Evolutionary conservation across 2,329 filamentous ascomycete genomes (phyloP).

Genomic region (Ceratocystis cubensis): DNA sequence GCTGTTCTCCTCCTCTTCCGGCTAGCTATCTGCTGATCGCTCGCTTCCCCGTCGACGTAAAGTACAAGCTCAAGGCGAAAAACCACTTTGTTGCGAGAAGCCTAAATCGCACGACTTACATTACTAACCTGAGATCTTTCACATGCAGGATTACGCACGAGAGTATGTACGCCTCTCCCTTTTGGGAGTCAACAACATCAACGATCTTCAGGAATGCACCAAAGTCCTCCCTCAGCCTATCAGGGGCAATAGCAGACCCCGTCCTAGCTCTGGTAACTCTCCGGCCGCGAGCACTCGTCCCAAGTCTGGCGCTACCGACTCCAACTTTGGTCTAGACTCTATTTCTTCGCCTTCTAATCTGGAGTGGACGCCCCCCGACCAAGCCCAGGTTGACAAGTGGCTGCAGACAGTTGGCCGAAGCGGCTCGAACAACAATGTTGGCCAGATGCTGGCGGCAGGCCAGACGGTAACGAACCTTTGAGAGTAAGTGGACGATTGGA

Average conservation of each 20-base stretch:
- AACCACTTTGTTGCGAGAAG: neutral
- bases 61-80: neutral
- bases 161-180: constrained; percentile 43
- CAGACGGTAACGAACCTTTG: neutral
- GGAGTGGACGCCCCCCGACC: constrained; percentile 21
- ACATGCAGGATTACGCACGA: constrained; percentile 34
- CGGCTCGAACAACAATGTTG: neutral
- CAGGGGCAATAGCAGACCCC: neutral
- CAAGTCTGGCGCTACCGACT: constrained; percentile 17
- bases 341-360: neutral
- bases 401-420: constrained; percentile 18
- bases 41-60: too few relatives aligned
- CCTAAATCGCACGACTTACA: neutral
- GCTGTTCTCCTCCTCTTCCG: too few relatives aligned
- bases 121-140: neutral
- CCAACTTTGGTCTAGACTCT: neutral
- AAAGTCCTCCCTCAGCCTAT: constrained; percentile 34
- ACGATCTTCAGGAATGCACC: constrained; percentile 42
- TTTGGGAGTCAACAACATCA: constrained; percentile 45
- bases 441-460: neutral
- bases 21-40: too few relatives aligned
- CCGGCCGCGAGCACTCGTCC: neutral
- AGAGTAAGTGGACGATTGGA: neutral
- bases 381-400: constrained; percentile 25
- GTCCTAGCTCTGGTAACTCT: neutral